phyloP scores from a whole-genome alignment of 2,329 filamentous ascomycete species.

The Scorias spongiosa region DNA sequence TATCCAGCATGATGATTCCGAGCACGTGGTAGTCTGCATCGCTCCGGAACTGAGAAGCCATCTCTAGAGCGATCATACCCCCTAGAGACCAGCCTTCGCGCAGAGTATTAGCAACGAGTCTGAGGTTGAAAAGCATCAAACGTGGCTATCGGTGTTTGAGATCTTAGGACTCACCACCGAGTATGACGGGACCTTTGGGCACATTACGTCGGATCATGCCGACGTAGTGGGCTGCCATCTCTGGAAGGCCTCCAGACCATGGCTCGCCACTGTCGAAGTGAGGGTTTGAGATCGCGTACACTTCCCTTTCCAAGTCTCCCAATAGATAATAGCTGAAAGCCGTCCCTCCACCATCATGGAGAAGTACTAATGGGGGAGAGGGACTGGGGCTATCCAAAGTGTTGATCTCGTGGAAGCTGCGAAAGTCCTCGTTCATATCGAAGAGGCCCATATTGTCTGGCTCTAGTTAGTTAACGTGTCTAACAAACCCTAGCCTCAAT shows the following conservation, averaged over 20 bases:
- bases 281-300: constrained; percentile 43
- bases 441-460: too few species aligned
- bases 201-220: constrained; percentile 29
- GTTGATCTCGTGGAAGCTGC: not conserved
- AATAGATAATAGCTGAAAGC: constrained; percentile 43
- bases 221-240: constrained; percentile 41
- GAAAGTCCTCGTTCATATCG: not conserved
- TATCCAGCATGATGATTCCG: not conserved
- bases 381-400: not conserved
- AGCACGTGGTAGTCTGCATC: not conserved
- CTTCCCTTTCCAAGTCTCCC: constrained; percentile 30
- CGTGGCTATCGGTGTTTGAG: not conserved
- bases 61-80: constrained; percentile 3
- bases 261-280: constrained; percentile 31
- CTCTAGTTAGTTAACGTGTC: too few species aligned
- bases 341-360: constrained; percentile 48
- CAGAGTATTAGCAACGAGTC: not conserved
- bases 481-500: too few species aligned
- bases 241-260: constrained; percentile 38
- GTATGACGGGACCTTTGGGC: constrained; percentile 23
- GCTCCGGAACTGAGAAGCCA: constrained; percentile 1
- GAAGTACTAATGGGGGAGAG: constrained; percentile 33
- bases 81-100: constrained; percentile 5
- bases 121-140: not conserved
- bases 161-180: constrained; percentile 3